Conservation (phyloP, 192 early-diverging fungal species). For the Geranomyces michiganensis region DNA sequence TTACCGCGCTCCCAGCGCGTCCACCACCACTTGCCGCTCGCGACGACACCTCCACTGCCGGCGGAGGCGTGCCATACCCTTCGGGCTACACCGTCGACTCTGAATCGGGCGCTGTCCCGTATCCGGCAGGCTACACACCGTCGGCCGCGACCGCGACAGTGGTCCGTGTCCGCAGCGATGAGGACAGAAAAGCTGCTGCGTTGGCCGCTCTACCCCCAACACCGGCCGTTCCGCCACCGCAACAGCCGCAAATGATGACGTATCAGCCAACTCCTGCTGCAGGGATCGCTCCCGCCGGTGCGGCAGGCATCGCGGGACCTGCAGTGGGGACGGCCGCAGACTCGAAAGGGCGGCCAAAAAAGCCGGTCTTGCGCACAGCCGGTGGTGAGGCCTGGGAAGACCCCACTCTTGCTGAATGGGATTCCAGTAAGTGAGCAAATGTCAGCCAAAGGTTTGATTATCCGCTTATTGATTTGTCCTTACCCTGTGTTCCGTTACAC, state of each 20-base stretch:
- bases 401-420: constrained; percentile 81
- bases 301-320: background rate
- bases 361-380: constrained; percentile 73
- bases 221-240: background rate
- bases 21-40: background rate
- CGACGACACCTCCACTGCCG: background rate
- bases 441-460: background rate
- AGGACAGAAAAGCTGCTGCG: constrained; percentile 29
- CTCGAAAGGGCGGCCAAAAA: constrained; percentile 59
- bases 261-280: background rate
- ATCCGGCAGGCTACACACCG: constrained; percentile 35
- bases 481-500: background rate
- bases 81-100: constrained; percentile 24
- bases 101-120: constrained; percentile 23
- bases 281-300: background rate
- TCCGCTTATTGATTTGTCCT: background rate
- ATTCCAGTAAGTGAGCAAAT: constrained; percentile 56
- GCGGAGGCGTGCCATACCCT: constrained; percentile 22
- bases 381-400: constrained; percentile 97
- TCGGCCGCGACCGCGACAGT: constrained; percentile 20
- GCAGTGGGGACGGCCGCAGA: background rate
- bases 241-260: background rate
- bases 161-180: constrained; percentile 17
- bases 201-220: constrained; percentile 26
- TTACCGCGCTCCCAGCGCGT: background rate